phyloP scores from a whole-genome alignment of 441 rosid species.

The Viola pubescens region DNA sequence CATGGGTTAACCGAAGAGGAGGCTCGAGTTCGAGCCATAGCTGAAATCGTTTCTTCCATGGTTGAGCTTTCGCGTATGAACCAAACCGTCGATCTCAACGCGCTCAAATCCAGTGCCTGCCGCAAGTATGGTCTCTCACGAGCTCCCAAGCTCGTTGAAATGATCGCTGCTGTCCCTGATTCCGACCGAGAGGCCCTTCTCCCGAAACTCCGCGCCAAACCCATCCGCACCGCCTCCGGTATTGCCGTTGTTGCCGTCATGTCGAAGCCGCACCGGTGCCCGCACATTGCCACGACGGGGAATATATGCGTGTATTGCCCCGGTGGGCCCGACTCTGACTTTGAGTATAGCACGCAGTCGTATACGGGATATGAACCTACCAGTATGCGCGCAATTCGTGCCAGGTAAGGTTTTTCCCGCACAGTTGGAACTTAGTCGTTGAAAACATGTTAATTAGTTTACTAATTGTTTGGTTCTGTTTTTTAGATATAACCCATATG shows the following conservation, averaged over 20 bases:
- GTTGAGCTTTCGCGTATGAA: slow-evolving; percentile 84
- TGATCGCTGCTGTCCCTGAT: slow-evolving; percentile 96
- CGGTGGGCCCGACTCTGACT: slow-evolving; percentile 98
- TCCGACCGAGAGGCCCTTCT: slow-evolving; percentile 82
- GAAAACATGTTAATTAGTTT: background rate
- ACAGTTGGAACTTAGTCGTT: background rate
- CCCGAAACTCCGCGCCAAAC: slow-evolving; percentile 95
- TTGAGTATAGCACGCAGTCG: slow-evolving; percentile 98
- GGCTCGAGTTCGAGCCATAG: slow-evolving; percentile 86
- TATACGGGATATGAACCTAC: slow-evolving; percentile 99
- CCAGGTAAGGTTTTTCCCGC: slow-evolving; percentile 48
- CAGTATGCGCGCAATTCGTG: slow-evolving; percentile 98
- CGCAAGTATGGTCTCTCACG: slow-evolving; percentile 89
- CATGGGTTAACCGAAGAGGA: slow-evolving; percentile 88
- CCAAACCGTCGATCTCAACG: slow-evolving; percentile 89
- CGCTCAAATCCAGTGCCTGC: slow-evolving; percentile 85
- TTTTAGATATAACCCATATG: slow-evolving; percentile 86
- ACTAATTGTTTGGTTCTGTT: slow-evolving; percentile 11
- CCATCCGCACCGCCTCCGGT: slow-evolving; percentile 93
- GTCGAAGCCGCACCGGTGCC: slow-evolving; percentile 99
- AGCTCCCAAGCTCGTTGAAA: slow-evolving; percentile 94
- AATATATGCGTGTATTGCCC: slow-evolving; percentile 96
- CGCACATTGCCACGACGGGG: slow-evolving; percentile 97
- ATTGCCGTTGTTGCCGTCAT: slow-evolving; percentile 97
- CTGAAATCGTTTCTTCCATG: slow-evolving; percentile 85